Conservation (phyloP, 345 rosid species). For the Rhizophora apiculata region DNA sequence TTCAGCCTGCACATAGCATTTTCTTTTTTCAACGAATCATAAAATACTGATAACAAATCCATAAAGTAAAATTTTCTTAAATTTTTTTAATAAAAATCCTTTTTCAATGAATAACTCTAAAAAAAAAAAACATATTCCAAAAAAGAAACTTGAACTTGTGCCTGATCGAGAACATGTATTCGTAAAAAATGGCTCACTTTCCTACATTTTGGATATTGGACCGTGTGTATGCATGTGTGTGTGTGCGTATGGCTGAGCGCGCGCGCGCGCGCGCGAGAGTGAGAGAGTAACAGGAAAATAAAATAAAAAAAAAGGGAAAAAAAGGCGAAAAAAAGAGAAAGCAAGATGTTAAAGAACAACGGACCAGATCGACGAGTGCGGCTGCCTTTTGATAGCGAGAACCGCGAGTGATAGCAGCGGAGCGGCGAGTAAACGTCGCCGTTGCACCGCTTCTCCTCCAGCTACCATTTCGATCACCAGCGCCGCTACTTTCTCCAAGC, state of each 20-base stretch:
- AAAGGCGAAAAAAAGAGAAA: neutral
- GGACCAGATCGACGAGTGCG: conserved; percentile 94
- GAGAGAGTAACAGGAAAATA: no score
- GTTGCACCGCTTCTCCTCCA: conserved; percentile 23
- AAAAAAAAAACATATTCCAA: no score
- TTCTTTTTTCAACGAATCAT: neutral
- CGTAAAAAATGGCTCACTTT: no score
- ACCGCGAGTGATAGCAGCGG: conserved; percentile 77
- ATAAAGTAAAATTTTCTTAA: neutral
- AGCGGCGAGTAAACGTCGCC: conserved; percentile 41
- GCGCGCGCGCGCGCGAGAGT: no score
- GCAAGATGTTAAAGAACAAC: neutral
- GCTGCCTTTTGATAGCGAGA: conserved; percentile 87
- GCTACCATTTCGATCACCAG: conserved; percentile 4
- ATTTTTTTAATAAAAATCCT: no score
- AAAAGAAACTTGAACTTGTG: no score
- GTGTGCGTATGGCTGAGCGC: no score
- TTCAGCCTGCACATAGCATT: conserved; percentile 58
- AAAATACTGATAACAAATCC: neutral
- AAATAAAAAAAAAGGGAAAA: neutral
- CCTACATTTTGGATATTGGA: no score
- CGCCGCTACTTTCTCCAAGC: conserved; percentile 44
- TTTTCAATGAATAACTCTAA: neutral
- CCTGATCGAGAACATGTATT: no score
- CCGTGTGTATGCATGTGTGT: no score